A percentile compares a stretch with the other conserved stretches of the same genome.
phyloP scores from a whole-genome alignment of 2,329 filamentous ascomycete genomes.

The Amphichorda felina region DNA sequence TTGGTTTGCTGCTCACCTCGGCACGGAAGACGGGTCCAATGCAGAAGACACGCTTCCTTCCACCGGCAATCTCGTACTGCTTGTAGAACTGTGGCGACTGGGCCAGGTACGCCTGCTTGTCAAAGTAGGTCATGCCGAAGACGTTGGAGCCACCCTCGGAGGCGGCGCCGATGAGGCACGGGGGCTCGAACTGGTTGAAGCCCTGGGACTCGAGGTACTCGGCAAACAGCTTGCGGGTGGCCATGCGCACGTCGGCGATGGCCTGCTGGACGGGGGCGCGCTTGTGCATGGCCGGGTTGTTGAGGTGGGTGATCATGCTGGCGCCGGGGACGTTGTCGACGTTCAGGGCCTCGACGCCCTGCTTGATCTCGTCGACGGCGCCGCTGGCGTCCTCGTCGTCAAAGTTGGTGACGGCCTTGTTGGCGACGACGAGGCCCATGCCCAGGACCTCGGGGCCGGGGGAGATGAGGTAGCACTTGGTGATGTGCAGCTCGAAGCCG shows the following conservation, averaged over 20 bases:
- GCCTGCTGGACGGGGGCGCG: slow-evolving; percentile 85
- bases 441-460: slow-evolving; percentile 45
- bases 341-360: slow-evolving; percentile 25
- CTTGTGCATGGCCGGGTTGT: slow-evolving; percentile 89
- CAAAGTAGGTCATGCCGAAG: slow-evolving; percentile 85
- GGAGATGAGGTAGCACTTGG: slow-evolving; percentile 70
- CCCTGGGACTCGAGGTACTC: slow-evolving; percentile 66
- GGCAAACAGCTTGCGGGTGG: slow-evolving; percentile 58
- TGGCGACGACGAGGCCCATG: slow-evolving; percentile 44
- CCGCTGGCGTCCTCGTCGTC: slow-evolving; percentile 39
- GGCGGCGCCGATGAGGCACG: slow-evolving; percentile 78
- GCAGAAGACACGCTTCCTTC: slow-evolving; percentile 66
- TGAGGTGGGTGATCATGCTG: slow-evolving; percentile 70
- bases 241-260: slow-evolving; percentile 43
- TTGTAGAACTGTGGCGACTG: slow-evolving; percentile 82
- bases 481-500: slow-evolving; percentile 76
- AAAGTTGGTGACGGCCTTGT: slow-evolving; percentile 43
- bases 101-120: slow-evolving; percentile 66
- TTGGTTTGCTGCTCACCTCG: no score
- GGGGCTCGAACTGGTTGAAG: slow-evolving; percentile 79
- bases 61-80: slow-evolving; percentile 73
- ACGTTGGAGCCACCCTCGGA: slow-evolving; percentile 91
- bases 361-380: background rate
- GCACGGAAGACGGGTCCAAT: slow-evolving; percentile 75
- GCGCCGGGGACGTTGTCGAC: slow-evolving; percentile 50